Percentiles rank a stretch among this genome's conserved stretches.
phyloP scores from a whole-genome alignment of 2,329 filamentous ascomycete species.

The Colletotrichum higginsianum region DNA sequence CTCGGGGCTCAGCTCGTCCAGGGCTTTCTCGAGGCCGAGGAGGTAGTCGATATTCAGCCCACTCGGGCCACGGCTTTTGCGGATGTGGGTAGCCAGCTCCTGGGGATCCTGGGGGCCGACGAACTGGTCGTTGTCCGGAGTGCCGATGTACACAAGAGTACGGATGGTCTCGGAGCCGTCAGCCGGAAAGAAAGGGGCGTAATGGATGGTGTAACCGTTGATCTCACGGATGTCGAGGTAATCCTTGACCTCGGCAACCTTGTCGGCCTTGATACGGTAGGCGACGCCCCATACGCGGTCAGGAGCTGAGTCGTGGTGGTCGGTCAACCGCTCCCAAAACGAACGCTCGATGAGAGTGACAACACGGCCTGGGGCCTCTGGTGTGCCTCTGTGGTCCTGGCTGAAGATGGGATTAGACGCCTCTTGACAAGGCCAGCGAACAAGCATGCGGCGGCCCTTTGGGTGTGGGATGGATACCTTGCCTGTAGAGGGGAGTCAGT shows the following conservation, averaged over 20 bases:
- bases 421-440: not conserved
- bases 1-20: slow-evolving; percentile 80
- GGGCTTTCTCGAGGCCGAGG: slow-evolving; percentile 81
- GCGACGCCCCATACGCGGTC: slow-evolving; percentile 91
- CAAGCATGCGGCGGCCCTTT: no score
- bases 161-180: slow-evolving; percentile 59
- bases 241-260: slow-evolving; percentile 84
- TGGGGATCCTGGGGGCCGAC: slow-evolving; percentile 86
- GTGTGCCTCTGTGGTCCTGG: slow-evolving; percentile 95
- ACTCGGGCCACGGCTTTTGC: slow-evolving; percentile 82
- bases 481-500: slow-evolving; percentile 48
- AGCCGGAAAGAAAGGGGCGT: slow-evolving; percentile 84
- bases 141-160: slow-evolving; percentile 91
- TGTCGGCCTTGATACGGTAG: slow-evolving; percentile 82
- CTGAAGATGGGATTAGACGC: slow-evolving; percentile 61
- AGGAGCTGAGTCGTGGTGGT: slow-evolving; percentile 73
- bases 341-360: slow-evolving; percentile 90
- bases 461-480: slow-evolving; percentile 49
- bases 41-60: slow-evolving; percentile 94
- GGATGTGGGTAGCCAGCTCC: slow-evolving; percentile 84
- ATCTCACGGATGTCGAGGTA: slow-evolving; percentile 98
- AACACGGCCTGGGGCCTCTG: slow-evolving; percentile 88
- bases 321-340: slow-evolving; percentile 85
- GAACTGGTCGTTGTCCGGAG: slow-evolving; percentile 94
- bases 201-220: slow-evolving; percentile 96